Base-by-base conservation (phyloP, 805 yeast species). In the Candida schatavii region DNA sequence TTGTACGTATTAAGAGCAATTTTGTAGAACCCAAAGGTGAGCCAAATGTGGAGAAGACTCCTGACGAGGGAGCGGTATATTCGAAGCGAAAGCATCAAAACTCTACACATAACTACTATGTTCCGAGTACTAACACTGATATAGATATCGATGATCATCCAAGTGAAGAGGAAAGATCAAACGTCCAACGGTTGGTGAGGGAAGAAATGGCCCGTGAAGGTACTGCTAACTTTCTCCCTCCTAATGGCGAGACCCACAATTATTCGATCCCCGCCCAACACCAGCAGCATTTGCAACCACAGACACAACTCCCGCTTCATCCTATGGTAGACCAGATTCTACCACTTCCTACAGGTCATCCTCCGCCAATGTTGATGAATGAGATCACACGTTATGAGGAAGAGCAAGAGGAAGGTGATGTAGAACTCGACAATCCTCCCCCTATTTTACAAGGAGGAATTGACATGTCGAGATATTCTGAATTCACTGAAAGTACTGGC, bases 1-100 rank as follows among this genome's bases (percentile, higher is more conserved):
- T 10, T 64, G 72, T 67, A 66, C 44, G 72, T 66, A 45, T 18
- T 10, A n/a, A n/a, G n/a, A n/a, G n/a, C n/a, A n/a, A n/a, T n/a
- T n/a, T n/a, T n/a, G n/a, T n/a, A n/a, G n/a, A n/a, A n/a, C n/a
- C n/a, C n/a, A n/a, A n/a, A n/a, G n/a, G n/a, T n/a, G n/a, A n/a
- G n/a, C n/a, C n/a, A n/a, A n/a, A n/a, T n/a, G n/a, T n/a, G n/a
- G n/a, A n/a, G n/a, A n/a, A n/a, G n/a, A n/a, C n/a, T n/a, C n/a
- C n/a, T n/a, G n/a, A n/a, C n/a, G n/a, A n/a, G n/a, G n/a, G n/a
- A n/a, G n/a, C n/a, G n/a, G n/a, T n/a, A n/a, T n/a, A n/a, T n/a
- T n/a, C n/a, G n/a, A n/a, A n/a, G n/a, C n/a, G n/a, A n/a, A n/a
- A n/a, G n/a, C n/a, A n/a, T n/a, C n/a, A n/a, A n/a, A n/a, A n/a